Evolutionary conservation across 306 rosid species (phyloP).

Genomic region (Pyrus communis): DNA sequence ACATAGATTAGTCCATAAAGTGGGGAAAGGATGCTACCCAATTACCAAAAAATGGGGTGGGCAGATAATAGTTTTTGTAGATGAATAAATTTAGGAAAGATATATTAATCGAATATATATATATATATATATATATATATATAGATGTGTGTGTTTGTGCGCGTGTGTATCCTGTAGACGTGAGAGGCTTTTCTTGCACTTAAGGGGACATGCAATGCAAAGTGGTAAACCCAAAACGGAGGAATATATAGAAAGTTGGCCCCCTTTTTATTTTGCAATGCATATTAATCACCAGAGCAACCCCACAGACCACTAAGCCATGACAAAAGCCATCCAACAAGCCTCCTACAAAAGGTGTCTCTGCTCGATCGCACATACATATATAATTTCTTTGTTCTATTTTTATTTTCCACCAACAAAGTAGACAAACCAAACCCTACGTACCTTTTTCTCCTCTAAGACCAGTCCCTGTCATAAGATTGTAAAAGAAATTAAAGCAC

Average conservation of each 20-base stretch:
- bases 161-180: constrained; percentile 7
- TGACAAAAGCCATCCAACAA: constrained; percentile 3
- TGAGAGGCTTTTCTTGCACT: constrained; percentile 34
- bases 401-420: constrained; percentile 9
- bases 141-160: accelerated
- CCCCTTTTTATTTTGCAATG: constrained; percentile 43
- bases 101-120: too few species aligned
- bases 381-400: neutral
- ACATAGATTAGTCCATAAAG: neutral
- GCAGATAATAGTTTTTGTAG: neutral
- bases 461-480: constrained; percentile 42
- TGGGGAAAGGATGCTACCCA: neutral
- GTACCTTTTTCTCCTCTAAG: constrained; percentile 26
- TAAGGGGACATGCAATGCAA: constrained; percentile 62
- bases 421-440: constrained; percentile 3
- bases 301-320: neutral
- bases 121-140: too few species aligned
- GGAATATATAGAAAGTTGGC: constrained; percentile 74
- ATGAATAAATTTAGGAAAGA: neutral
- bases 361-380: constrained; percentile 4
- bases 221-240: constrained; percentile 38
- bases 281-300: neutral
- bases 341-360: constrained; percentile 14
- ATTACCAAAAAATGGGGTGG: neutral
- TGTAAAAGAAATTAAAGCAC: constrained; percentile 6